Percentiles rank a stretch among this genome's conserved stretches.
phyloP scores from a whole-genome alignment of 2,329 filamentous ascomycete species.

The Aurifilum marmelostoma region DNA sequence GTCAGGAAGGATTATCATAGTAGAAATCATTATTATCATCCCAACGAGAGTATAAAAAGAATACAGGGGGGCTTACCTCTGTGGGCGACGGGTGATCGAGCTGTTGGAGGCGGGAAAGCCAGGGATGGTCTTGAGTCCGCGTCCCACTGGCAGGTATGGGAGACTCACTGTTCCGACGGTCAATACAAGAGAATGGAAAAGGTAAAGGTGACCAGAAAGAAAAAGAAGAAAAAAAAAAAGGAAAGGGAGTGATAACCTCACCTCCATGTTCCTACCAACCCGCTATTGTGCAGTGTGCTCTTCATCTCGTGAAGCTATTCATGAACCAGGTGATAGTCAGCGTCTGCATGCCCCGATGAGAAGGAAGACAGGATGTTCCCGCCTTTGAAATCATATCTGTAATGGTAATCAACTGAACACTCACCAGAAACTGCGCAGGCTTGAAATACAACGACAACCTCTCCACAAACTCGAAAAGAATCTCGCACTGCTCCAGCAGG shows the following conservation, averaged over 20 bases:
- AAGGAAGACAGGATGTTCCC: too few species aligned
- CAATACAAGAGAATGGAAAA: background rate
- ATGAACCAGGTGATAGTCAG: background rate
- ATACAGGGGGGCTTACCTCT: background rate
- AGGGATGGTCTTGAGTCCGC: constrained; percentile 1
- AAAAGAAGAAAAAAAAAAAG: too few species aligned
- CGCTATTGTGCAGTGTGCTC: background rate
- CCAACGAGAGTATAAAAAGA: too few species aligned
- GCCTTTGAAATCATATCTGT: too few species aligned
- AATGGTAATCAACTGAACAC: too few species aligned
- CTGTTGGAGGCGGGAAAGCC: background rate
- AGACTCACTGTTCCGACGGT: background rate
- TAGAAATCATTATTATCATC: background rate
- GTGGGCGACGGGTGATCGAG: constrained; percentile 10
- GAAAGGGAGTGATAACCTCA: too few species aligned
- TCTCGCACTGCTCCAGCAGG: background rate
- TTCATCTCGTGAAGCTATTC: constrained; percentile 2
- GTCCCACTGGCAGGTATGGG: background rate
- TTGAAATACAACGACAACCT: background rate
- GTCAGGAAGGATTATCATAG: background rate
- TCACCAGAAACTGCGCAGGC: background rate
- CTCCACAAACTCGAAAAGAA: background rate
- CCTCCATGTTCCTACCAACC: background rate
- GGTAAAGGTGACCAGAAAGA: too few species aligned
- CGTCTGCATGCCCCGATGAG: too few species aligned